Conservation (phyloP, 176 grass and related monocot genomes). For the Zea mays region DNA sequence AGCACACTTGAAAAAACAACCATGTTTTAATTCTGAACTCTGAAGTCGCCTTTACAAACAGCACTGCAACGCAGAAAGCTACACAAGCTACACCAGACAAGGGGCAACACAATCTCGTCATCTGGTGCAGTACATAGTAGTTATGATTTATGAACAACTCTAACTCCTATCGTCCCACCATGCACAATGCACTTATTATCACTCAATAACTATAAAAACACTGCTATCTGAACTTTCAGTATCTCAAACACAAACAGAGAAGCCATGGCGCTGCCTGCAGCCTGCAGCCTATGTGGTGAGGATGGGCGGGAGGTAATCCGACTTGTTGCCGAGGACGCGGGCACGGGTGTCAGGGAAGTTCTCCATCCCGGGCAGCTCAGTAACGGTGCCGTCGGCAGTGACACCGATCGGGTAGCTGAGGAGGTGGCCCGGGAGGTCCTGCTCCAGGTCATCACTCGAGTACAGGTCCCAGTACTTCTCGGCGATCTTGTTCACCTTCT, state of each 20-base stretch:
- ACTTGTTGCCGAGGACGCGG: constrained; percentile 58
- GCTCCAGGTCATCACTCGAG: constrained; percentile 45
- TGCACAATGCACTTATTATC: constrained; percentile 42
- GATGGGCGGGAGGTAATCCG: constrained; percentile 66
- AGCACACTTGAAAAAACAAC: constrained; percentile 16
- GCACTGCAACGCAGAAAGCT: constrained; percentile 14
- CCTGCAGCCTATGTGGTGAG: constrained; percentile 61
- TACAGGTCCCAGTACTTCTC: constrained; percentile 66
- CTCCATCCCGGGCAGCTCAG: constrained; percentile 45
- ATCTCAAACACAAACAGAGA: not conserved
- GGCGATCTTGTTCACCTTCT: constrained; percentile 64
- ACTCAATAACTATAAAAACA: constrained; percentile 10
- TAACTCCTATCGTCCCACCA: constrained; percentile 3
- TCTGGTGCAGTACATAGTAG: not conserved
- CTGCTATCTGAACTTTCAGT: constrained; percentile 16
- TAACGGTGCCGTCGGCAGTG: constrained; percentile 31
- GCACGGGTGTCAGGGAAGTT: constrained; percentile 72
- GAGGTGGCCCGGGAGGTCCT: constrained; percentile 66
- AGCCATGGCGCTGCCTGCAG: not conserved
- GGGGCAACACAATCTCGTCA: not conserved
- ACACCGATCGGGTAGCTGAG: constrained; percentile 63
- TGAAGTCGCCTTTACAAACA: not conserved
- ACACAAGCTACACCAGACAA: not conserved
- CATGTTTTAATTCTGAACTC: not conserved
- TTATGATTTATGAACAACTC: constrained; percentile 15